Evolutionary conservation across 2,329 filamentous ascomycete genomes (phyloP), one percentile per base, ranked within the genome.

Genomic region (Ophiostoma australiae): DNA sequence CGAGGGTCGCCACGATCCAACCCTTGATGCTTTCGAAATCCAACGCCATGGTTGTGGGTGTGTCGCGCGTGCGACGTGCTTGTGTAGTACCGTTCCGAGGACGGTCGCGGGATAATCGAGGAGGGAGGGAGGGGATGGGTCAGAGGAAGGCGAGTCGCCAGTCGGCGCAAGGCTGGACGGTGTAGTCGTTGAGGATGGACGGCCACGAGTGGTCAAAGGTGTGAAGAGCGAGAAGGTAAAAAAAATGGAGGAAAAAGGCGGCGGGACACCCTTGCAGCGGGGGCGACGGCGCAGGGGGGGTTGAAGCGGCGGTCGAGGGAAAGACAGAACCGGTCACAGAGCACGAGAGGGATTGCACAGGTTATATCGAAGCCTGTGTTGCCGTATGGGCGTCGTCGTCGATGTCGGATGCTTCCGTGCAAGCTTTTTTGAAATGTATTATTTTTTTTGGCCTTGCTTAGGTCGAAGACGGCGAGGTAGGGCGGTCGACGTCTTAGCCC

Each of bases 21-120:
- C 70, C 68, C 72, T 74, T 75, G 72, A 74, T 70, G 48, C 52
- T 72, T 52, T 73, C 71, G 68, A 72, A 72, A 70, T 73, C 71
- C 61, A 74, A 41, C 66, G 74, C 69, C 74, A 85, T 80, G 78
- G 87, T 86, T 69, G 48, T 41, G 84, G 81, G 76, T 84, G 84
- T 74, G 80, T 76, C 69, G 78, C 75, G 73, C 81, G 81, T 48
- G 80, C 76, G 72, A 76, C 76, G 69, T 70, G 69, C 68, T n/a
- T 15, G 6, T 67, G 27, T 69, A 69, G 11, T 31, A 44, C 31
- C 23, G 69, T 58, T 41, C 37, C 70, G 67, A 67, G 70, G 44
- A 68, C 41, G 67, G 41, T 58, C 23, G 63, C 63, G 63, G 66
- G 66, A 48, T 6, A 6, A 15, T 37, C 23, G 27, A 31, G 15